Percentiles rank a stretch among this genome's conserved stretches.
These are phyloP conservation scores for Cladophialophora psammophila DNA, from an alignment of 2,329 filamentous ascomycete genomes.

Conservation along the genomic window DNA sequence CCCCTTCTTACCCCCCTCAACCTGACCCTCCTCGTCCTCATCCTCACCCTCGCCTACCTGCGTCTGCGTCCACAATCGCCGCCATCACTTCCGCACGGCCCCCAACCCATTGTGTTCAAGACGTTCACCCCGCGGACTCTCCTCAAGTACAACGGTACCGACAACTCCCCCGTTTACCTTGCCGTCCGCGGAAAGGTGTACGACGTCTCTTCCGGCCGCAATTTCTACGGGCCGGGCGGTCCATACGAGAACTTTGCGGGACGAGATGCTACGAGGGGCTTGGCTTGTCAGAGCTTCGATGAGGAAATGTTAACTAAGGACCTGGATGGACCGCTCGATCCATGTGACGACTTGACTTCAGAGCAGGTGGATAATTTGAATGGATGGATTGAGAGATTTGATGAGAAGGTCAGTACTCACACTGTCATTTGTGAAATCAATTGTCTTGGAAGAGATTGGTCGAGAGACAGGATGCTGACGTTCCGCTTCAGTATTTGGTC, in stretches of 20 bases:
- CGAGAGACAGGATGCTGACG: neutral
- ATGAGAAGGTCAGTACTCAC: slow-evolving; percentile 66
- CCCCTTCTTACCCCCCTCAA: slow-evolving; percentile 53
- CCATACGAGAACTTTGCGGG: slow-evolving; percentile 97
- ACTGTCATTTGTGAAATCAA: too few species aligned
- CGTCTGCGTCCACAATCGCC: slow-evolving; percentile 64
- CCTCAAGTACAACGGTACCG: slow-evolving; percentile 81
- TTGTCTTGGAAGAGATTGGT: neutral
- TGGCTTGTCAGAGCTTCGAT: slow-evolving; percentile 93
- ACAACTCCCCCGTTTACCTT: slow-evolving; percentile 79
- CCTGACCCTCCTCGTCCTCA: slow-evolving; percentile 65
- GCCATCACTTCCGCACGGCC: slow-evolving; percentile 60
- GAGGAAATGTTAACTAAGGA: slow-evolving; percentile 94
- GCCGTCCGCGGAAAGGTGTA: slow-evolving; percentile 92
- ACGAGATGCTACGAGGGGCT: slow-evolving; percentile 83
- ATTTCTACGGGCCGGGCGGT: slow-evolving; percentile 95
- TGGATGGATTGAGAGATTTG: slow-evolving; percentile 93
- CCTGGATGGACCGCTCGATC: slow-evolving; percentile 81
- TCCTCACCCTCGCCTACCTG: slow-evolving; percentile 64
- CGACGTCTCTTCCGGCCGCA: slow-evolving; percentile 83
- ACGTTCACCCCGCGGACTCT: slow-evolving; percentile 84
- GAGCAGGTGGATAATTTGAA: slow-evolving; percentile 83
- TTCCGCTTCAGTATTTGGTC: slow-evolving; percentile 71
- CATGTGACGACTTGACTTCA: slow-evolving; percentile 71
- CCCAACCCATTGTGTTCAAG: slow-evolving; percentile 79